A percentile compares a stretch with the other conserved stretches of the same genome.
Conservation (phyloP, 495 filamentous ascomycete species). For the Aspergillus nanangensis region DNA sequence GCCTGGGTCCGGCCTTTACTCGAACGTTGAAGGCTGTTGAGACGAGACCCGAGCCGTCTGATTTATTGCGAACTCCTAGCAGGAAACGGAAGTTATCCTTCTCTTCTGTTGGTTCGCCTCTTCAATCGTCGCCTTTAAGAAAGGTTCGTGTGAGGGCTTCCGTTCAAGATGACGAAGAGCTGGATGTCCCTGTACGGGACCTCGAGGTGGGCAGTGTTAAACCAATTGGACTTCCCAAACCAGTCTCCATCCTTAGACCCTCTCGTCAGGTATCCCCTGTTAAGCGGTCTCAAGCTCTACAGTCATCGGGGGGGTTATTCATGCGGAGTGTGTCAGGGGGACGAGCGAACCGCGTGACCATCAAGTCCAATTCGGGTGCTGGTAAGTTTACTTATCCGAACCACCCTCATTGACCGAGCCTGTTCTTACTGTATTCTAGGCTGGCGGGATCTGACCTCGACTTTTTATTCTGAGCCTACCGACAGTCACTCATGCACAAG, state of each 20-base stretch:
- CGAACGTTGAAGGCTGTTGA: conserved; percentile 33
- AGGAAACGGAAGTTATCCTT: conserved; percentile 43
- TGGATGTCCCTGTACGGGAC: conserved; percentile 27
- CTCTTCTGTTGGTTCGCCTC: conserved; percentile 45
- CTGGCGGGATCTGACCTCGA: conserved; percentile 68
- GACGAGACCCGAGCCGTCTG: conserved; percentile 25
- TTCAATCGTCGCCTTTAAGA: conserved; percentile 52
- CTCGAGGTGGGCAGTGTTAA: conserved; percentile 20
- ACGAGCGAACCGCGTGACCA: conserved; percentile 30
- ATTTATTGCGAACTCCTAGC: conserved; percentile 31
- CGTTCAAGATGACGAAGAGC: conserved; percentile 28
- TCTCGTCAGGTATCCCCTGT: conserved; percentile 30
- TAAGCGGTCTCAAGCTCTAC: conserved; percentile 37
- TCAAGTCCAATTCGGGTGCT: conserved; percentile 39
- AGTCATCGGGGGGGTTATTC: conserved; percentile 35
- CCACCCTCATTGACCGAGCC: conserved; percentile 9
- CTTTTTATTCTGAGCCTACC: conserved; percentile 64
- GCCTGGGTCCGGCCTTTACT: conserved; percentile 44
- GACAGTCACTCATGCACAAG: conserved; percentile 60
- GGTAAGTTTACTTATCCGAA: conserved; percentile 22
- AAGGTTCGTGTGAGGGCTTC: conserved; percentile 33
- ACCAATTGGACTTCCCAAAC: conserved; percentile 11
- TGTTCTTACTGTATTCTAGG: conserved; percentile 32
- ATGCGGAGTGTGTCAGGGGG: conserved; percentile 37
- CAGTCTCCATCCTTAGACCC: conserved; percentile 16